Percentiles rank a stretch among this genome's conserved stretches.
phyloP scores from a whole-genome alignment of 495 filamentous ascomycete genomes.

The Penicillium fimorum region DNA sequence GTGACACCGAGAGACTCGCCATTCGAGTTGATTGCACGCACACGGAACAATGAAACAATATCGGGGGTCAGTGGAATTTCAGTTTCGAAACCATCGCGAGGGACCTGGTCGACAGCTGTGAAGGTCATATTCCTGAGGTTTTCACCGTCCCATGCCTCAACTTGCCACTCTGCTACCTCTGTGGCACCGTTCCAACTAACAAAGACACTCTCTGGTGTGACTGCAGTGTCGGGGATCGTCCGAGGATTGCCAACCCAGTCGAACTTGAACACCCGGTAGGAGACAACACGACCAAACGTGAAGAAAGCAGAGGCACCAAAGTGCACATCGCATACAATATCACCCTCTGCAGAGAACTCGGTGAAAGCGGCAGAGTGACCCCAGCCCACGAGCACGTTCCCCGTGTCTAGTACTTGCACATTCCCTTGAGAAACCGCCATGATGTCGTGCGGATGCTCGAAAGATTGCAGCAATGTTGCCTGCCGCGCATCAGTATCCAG shows the following conservation, averaged over 20 bases:
- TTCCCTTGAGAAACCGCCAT: slow-evolving; percentile 57
- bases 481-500: slow-evolving; percentile 24
- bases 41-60: slow-evolving; percentile 18
- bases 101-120: slow-evolving; percentile 8
- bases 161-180: slow-evolving; percentile 38
- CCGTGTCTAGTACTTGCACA: slow-evolving; percentile 52
- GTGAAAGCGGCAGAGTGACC: slow-evolving; percentile 55
- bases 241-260: slow-evolving; percentile 37
- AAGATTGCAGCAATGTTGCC: slow-evolving; percentile 26
- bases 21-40: slow-evolving; percentile 17
- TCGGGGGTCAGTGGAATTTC: slow-evolving; percentile 12
- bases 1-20: slow-evolving; percentile 20
- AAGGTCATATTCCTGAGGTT: slow-evolving; percentile 21
- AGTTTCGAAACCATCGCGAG: slow-evolving; percentile 26
- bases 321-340: slow-evolving; percentile 45
- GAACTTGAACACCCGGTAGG: slow-evolving; percentile 38
- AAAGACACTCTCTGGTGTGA: slow-evolving; percentile 30
- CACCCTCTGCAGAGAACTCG: slow-evolving; percentile 53
- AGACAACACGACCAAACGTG: slow-evolving; percentile 38
- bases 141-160: slow-evolving; percentile 33
- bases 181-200: slow-evolving; percentile 51
- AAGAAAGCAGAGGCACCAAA: slow-evolving; percentile 40
- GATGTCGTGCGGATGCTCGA: slow-evolving; percentile 33
- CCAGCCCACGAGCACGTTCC: slow-evolving; percentile 58
- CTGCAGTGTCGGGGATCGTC: slow-evolving; percentile 27